Conservation (phyloP, 345 rosid genomes). For the Boechera stricta region DNA sequence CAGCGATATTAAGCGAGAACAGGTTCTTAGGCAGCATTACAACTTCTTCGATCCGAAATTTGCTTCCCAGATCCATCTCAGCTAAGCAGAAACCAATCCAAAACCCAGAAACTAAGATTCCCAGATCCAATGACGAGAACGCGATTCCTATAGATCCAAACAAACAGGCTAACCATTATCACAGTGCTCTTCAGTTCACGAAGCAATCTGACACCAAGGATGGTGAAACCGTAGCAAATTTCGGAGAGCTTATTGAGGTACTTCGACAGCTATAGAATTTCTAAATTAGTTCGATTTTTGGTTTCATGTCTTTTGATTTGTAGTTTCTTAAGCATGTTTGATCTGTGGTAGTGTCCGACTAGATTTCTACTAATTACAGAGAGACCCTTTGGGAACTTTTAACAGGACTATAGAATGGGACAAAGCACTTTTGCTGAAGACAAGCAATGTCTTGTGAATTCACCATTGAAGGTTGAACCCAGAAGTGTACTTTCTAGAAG, state of each 20-base stretch:
- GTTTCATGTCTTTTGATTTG: not conserved
- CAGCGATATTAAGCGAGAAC: constrained; percentile 37
- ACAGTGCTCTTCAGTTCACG: not conserved
- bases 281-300: constrained; percentile 4
- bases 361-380: not conserved
- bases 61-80: constrained; percentile 73
- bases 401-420: constrained; percentile 14
- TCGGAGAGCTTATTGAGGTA: constrained; percentile 12
- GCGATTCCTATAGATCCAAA: constrained; percentile 67
- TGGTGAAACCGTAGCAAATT: not conserved
- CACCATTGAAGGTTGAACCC: constrained; percentile 57
- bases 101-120: constrained; percentile 24
- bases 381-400: not conserved
- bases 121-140: constrained; percentile 61
- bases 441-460: not conserved
- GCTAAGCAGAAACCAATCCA: constrained; percentile 48
- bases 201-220: constrained; percentile 10
- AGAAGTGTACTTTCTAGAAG: constrained; percentile 57
- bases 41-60: constrained; percentile 61
- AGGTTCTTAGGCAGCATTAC: constrained; percentile 58
- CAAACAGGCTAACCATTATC: constrained; percentile 9
- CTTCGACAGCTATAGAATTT: not conserved
- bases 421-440: not conserved
- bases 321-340: constrained; percentile 2
- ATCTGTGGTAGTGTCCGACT: not conserved